These are phyloP conservation scores for Fraxinus greggii DNA, from an alignment of 305 asterid species.

Conservation along the genomic window DNA sequence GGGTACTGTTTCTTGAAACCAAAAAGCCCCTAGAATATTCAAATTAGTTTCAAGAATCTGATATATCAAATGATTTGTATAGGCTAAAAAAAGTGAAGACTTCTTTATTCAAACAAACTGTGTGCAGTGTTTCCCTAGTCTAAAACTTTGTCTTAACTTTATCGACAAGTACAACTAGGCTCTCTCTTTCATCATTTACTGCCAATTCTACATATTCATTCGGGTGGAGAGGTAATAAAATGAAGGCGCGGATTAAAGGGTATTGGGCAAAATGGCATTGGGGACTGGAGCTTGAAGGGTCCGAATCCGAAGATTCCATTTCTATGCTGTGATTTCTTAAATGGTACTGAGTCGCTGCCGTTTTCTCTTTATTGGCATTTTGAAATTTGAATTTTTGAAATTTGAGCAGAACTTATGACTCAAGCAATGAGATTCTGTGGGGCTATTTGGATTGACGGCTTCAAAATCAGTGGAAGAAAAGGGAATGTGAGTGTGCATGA, in stretches of 20 bases:
- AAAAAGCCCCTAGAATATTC: neutral
- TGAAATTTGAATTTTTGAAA: constrained; percentile 52
- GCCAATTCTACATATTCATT: constrained; percentile 4
- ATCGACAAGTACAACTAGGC: neutral
- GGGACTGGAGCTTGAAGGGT: neutral
- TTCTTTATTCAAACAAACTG: neutral
- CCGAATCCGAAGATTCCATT: constrained; percentile 31
- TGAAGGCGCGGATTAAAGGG: neutral
- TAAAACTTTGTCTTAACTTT: neutral
- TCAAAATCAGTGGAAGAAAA: constrained; percentile 1
- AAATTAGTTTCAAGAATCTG: constrained; percentile 5
- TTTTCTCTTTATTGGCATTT: constrained; percentile 20
- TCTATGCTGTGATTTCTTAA: constrained; percentile 39
- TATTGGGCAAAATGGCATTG: neutral
- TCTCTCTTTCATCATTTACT: neutral
- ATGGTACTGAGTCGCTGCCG: constrained; percentile 45
- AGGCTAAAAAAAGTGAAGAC: neutral
- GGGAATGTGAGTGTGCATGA: constrained; percentile 21
- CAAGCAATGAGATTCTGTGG: constrained; percentile 9
- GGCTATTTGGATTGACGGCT: constrained; percentile 28
- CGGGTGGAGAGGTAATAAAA: neutral
- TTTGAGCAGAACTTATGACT: neutral
- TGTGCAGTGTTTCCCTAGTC: neutral
- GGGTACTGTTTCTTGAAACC: constrained; percentile 15
- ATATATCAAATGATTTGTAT: constrained; percentile 10